A percentile compares a stretch with the other conserved stretches of the same genome.
These are phyloP conservation scores for Eremochloa ophiuroides DNA, from an alignment of 176 grass and related monocot genomes.

Conservation along the genomic window DNA sequence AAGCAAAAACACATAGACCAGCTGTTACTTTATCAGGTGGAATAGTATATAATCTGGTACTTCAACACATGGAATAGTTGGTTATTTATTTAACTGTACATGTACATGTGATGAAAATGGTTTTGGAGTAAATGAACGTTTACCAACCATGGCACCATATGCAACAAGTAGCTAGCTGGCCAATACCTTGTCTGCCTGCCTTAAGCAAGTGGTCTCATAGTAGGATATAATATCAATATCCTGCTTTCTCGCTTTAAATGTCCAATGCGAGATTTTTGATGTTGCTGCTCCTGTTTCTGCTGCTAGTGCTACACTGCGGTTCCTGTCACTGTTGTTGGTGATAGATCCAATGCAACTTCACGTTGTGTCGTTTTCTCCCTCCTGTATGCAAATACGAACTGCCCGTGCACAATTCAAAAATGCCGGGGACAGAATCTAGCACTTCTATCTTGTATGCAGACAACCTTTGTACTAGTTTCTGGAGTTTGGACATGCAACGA, in stretches of 20 bases:
- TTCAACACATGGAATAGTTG: not conserved
- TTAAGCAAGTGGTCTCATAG: too few relatives aligned
- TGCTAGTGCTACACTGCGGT: conserved; percentile 22
- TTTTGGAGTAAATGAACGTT: conserved; percentile 12
- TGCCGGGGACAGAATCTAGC: conserved; percentile 26
- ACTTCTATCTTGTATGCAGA: conserved; percentile 22
- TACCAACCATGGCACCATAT: not conserved
- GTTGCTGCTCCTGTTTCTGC: conserved; percentile 25
- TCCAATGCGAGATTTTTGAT: conserved; percentile 40
- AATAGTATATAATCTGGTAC: not conserved
- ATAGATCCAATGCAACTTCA: conserved; percentile 57
- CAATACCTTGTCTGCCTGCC: too few relatives aligned
- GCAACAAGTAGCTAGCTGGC: conserved; percentile 15
- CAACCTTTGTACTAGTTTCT: conserved; percentile 12
- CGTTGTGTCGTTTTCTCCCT: conserved; percentile 46
- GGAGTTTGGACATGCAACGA: not conserved
- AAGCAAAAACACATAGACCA: not conserved
- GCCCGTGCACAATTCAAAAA: conserved; percentile 38
- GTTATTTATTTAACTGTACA: not conserved
- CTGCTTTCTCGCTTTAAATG: conserved; percentile 36
- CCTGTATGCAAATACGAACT: conserved; percentile 40
- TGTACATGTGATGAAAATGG: not conserved
- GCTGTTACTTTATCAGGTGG: not conserved
- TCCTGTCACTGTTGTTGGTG: conserved; percentile 49
- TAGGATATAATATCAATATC: too few relatives aligned